phyloP scores from a whole-genome alignment of 139 green algal genomes.

The Nannochloris sp. region DNA sequence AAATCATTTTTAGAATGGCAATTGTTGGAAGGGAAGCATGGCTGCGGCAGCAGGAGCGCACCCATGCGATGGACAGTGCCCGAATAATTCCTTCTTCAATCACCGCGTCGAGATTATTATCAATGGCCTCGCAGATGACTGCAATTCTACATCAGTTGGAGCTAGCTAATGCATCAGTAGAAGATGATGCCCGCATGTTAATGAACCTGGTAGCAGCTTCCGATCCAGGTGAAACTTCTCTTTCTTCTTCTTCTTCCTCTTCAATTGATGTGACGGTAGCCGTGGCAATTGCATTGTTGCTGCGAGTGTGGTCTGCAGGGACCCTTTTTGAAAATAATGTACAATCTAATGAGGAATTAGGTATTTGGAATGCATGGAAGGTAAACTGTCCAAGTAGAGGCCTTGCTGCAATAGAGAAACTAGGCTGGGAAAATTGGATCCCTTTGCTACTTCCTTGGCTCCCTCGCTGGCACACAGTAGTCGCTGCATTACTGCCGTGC shows the following conservation, averaged over 20 bases:
- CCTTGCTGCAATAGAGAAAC: not conserved
- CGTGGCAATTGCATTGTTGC: not conserved
- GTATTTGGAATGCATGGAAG: not conserved
- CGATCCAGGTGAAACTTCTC: not conserved
- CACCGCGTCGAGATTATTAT: not conserved
- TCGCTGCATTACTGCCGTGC: not conserved
- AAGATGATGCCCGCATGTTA: too few relatives aligned
- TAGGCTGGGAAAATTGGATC: conserved; percentile 3
- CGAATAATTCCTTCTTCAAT: not conserved
- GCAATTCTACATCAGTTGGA: not conserved
- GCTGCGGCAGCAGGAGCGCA: conserved; percentile 11
- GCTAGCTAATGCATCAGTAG: too few relatives aligned
- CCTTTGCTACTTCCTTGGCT: not conserved
- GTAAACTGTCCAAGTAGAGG: not conserved
- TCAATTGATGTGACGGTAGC: not conserved
- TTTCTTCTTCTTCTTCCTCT: conserved; percentile 8
- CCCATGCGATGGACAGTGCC: not conserved
- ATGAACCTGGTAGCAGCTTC: too few relatives aligned
- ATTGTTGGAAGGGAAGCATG: conserved; percentile 2
- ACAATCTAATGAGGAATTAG: too few relatives aligned
- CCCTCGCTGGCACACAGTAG: not conserved
- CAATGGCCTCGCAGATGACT: conserved; percentile 1
- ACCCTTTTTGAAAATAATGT: too few relatives aligned
- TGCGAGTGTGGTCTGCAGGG: too few relatives aligned
- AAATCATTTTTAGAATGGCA: not conserved